Base-by-base conservation (phyloP, 768 basidiomycete species). In the Lentinus tigrinus region DNA sequence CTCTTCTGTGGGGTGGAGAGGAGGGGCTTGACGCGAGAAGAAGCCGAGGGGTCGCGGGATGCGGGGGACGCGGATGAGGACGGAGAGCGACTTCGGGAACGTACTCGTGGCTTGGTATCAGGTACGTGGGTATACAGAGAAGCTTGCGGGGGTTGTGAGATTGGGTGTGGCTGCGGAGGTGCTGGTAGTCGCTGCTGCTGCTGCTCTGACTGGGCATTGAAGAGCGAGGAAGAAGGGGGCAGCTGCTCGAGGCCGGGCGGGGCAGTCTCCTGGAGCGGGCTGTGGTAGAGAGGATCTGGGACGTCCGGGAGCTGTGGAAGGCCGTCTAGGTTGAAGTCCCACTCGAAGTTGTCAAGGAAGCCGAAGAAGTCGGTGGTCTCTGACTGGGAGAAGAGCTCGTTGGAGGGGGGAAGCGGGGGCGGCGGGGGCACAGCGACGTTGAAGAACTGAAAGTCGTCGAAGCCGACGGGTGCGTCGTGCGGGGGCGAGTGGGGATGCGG, bases 1-100 rank as follows among this genome's bases (percentile, higher is more conserved):
- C 93, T 83, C 67, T 94, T 93, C 73, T 95, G 91, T 0, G 91
- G 91, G 4, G 85, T 86, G 6, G 91, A 89, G 24, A 95, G 78
- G 19, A 91, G 81, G 0, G 86, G 79, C 63, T 90, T 91, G 21
- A 44, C 76, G 64, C 60, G 55, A 34, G 48, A 47, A 27, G 49
- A 40, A 8, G 42, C 58, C 19, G 51, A 57, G 13, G 60, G 42
- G 28, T 54, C 60, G 9, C 44, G 44, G 2, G 58, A 61, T 1
- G 65, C 59, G 1, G 66, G 62, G 4, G 66, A 64, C 26, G 52
- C 54, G 11, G 63, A 59, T 1, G 58, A 53, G 21, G 64, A 58
- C 11, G 56, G 57, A 10, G 61, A 60, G 19, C 52, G 64, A 23
- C 44, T 60, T 7, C 28, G n/a, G 19, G 56, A 27, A 27, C 47